Conservation (phyloP, 2,329 filamentous ascomycete genomes). For the Cladosporium cucumerinum region DNA sequence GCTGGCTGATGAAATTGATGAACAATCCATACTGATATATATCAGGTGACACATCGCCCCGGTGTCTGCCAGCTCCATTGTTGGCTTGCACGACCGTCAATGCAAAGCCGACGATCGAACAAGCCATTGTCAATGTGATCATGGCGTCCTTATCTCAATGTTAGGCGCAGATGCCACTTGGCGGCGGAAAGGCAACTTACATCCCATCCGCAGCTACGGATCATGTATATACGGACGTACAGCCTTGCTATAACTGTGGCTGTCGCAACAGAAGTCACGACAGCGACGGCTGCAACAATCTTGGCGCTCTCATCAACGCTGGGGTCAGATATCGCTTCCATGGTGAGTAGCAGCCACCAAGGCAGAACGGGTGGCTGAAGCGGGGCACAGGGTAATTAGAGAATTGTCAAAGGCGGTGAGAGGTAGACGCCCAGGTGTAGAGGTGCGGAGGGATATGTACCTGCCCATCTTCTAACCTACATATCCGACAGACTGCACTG, state of each 20-base stretch:
- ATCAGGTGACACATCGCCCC: neutral
- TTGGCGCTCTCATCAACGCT: neutral
- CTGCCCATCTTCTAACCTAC: neutral
- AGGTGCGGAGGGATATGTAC: neutral
- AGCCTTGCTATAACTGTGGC: neutral
- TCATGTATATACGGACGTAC: neutral
- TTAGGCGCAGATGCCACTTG: neutral
- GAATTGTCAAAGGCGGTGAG: neutral
- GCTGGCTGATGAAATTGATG: neutral
- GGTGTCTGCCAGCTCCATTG: neutral
- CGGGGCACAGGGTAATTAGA: neutral
- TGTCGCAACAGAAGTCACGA: neutral
- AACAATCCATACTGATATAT: neutral
- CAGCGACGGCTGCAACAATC: neutral
- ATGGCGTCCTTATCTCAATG: neutral
- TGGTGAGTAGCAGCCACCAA: neutral
- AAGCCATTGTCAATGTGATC: neutral
- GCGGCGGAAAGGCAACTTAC: neutral
- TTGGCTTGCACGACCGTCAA: neutral
- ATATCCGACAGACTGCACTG: neutral
- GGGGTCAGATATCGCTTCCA: neutral
- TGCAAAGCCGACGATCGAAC: constrained; percentile 1
- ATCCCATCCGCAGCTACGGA: constrained; percentile 5
- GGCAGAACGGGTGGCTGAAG: neutral
- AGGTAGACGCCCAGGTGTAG: neutral